A percentile compares a stretch with the other conserved stretches of the same genome.
These are phyloP conservation scores for Dictyostelium intermedium DNA, from an alignment of 78 protist species.

Conservation along the genomic window DNA sequence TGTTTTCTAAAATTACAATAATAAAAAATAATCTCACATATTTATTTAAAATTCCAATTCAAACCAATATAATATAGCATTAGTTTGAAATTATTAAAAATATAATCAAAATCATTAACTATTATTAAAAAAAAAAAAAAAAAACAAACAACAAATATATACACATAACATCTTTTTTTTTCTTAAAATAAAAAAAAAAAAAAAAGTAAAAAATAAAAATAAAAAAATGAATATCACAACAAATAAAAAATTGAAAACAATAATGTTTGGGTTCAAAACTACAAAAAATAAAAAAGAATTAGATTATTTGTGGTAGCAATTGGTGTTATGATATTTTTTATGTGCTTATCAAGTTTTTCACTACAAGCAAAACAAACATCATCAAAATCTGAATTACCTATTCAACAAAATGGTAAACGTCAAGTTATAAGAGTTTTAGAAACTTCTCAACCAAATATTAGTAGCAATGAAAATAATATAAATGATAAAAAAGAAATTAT, in stretches of 20 bases:
- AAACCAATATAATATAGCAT: neutral
- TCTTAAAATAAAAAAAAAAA: neutral
- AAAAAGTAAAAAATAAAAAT: too few relatives aligned
- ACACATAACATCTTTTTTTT: neutral
- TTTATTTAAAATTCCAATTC: neutral
- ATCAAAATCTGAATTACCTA: neutral
- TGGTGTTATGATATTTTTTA: neutral
- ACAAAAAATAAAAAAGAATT: neutral
- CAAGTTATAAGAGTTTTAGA: neutral
- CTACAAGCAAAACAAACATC: neutral
- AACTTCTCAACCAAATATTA: neutral
- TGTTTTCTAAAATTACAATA: neutral
- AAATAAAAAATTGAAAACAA: neutral
- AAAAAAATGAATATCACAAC: neutral
- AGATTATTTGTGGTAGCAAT: neutral
- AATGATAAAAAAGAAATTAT: neutral
- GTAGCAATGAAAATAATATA: neutral
- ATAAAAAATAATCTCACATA: neutral
- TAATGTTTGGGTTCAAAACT: slow-evolving; percentile 1
- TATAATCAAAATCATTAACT: neutral
- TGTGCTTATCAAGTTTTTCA: neutral
- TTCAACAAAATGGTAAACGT: neutral
- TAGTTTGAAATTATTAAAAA: neutral
- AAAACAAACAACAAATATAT: neutral
- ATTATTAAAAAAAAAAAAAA: neutral